Conservation (phyloP, 1,284 basidiomycete species). For the Hypsizygus ulmarius region DNA sequence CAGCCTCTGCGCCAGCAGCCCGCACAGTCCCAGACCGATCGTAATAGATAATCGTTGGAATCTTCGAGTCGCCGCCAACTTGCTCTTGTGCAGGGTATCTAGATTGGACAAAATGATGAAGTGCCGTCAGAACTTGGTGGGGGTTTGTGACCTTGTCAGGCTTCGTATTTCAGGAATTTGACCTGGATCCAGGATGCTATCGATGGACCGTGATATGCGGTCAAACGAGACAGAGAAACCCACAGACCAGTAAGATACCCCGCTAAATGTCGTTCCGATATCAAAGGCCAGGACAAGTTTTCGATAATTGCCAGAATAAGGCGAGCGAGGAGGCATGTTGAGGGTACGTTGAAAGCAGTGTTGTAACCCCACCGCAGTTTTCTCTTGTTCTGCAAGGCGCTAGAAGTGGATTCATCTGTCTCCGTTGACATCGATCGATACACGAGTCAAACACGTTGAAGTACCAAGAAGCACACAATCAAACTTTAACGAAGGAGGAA, state of each 20-base stretch:
- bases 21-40: constrained; percentile 40
- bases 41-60: constrained; percentile 57
- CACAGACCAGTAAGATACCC: constrained; percentile 32
- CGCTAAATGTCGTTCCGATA: constrained; percentile 33
- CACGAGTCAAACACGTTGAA: constrained; percentile 9
- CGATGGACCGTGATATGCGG: background rate
- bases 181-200: constrained; percentile 39
- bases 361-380: background rate
- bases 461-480: background rate
- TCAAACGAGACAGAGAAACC: background rate
- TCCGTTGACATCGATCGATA: background rate
- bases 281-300: constrained; percentile 33
- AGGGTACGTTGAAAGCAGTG: background rate
- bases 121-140: background rate
- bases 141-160: constrained; percentile 38
- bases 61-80: constrained; percentile 46
- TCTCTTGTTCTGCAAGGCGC: background rate
- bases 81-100: constrained; percentile 38
- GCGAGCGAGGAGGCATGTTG: constrained; percentile 20
- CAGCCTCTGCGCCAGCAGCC: constrained; percentile 53
- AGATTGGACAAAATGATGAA: constrained; percentile 4
- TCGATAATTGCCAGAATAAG: constrained; percentile 23
- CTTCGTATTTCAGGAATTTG: constrained; percentile 44
- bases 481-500: background rate
- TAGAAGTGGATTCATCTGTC: background rate